These are phyloP conservation scores for Xerocomellus dryophilus DNA, from an alignment of 768 basidiomycete species.

Conservation along the genomic window DNA sequence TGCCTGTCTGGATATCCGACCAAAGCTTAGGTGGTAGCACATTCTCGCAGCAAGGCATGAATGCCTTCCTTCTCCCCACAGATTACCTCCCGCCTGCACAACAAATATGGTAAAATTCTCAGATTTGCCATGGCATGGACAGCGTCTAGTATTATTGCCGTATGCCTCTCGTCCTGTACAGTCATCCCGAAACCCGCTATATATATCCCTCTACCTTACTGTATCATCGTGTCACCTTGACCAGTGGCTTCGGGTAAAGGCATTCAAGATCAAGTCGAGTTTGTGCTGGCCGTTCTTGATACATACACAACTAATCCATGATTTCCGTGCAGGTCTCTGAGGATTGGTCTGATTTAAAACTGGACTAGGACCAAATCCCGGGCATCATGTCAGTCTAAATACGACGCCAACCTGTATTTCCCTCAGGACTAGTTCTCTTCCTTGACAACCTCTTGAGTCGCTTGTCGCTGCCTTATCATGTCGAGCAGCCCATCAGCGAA, in stretches of 20 bases:
- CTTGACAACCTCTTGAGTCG: background rate
- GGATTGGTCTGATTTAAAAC: constrained; percentile 16
- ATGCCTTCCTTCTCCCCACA: constrained; percentile 75
- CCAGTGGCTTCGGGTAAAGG: background rate
- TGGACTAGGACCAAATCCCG: constrained; percentile 1
- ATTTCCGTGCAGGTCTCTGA: constrained; percentile 1
- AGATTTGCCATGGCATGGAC: background rate
- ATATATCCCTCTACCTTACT: constrained; percentile 12
- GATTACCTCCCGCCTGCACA: constrained; percentile 70
- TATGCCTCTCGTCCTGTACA: constrained; percentile 27
- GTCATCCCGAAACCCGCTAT: constrained; percentile 16
- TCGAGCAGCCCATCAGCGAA: constrained; percentile 5
- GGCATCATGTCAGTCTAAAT: background rate
- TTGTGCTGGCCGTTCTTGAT: background rate
- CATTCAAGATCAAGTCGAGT: constrained; percentile 5
- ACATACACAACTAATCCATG: background rate
- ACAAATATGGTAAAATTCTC: constrained; percentile 64
- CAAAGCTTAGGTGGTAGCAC: constrained; percentile 73
- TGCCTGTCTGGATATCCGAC: constrained; percentile 85
- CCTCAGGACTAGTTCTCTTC: background rate
- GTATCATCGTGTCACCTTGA: constrained; percentile 8
- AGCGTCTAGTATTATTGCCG: constrained; percentile 16
- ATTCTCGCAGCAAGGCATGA: constrained; percentile 79
- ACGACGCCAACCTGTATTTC: background rate
- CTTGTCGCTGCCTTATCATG: constrained; percentile 6